phyloP scores from a whole-genome alignment of 1,139 yeast species.

The Yarrowia galli region DNA sequence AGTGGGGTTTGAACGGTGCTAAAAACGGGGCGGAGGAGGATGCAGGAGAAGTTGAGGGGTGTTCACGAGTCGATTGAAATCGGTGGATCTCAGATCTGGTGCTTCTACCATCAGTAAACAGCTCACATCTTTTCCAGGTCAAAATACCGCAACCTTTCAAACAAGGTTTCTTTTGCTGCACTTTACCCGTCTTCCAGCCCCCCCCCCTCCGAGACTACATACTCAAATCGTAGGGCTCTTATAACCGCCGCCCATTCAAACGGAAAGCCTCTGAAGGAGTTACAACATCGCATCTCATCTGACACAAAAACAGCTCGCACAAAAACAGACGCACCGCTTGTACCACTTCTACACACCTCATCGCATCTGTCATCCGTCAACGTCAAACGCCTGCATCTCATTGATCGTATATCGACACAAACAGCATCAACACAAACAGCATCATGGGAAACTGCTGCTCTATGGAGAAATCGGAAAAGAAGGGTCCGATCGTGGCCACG shows the following conservation, averaged over 20 bases:
- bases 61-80: no score
- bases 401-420: not conserved
- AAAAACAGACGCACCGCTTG: no score
- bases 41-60: no score
- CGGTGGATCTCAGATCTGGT: no score
- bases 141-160: slow-evolving; percentile 35
- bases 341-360: no score
- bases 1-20: not conserved
- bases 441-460: slow-evolving; percentile 37
- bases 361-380: not conserved
- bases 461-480: slow-evolving; percentile 13
- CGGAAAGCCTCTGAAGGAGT: no score
- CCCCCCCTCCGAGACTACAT: not conserved
- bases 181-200: slow-evolving; percentile 7
- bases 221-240: not conserved
- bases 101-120: no score
- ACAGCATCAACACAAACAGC: not conserved
- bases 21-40: not conserved
- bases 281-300: no score
- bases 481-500: slow-evolving; percentile 27
- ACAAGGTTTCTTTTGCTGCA: slow-evolving; percentile 33
- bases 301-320: no score
- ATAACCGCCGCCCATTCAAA: no score
- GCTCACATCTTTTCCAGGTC: not conserved
- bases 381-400: not conserved